Percentiles rank a stretch among this genome's conserved stretches.
These are phyloP conservation scores for Schrenkiella parvula DNA, from an alignment of 345 rosid species.

Conservation along the genomic window DNA sequence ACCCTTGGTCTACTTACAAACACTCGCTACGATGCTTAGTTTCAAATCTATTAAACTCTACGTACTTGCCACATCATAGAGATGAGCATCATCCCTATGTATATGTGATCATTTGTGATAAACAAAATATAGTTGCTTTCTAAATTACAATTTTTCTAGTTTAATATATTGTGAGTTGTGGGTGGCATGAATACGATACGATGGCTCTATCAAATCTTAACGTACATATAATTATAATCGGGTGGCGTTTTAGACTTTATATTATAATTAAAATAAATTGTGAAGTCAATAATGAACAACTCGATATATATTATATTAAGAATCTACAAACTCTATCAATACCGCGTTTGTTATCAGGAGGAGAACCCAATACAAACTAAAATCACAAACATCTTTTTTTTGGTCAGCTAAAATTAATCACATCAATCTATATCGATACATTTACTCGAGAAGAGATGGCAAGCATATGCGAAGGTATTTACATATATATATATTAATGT, in stretches of 20 bases:
- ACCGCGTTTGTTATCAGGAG: background rate
- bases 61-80: conserved; percentile 7
- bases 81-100: background rate
- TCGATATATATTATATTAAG: background rate
- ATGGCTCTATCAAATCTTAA: background rate
- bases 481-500: no score
- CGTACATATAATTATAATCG: background rate
- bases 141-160: background rate
- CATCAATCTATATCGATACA: background rate
- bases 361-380: background rate
- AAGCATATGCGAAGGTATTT: conserved; percentile 17
- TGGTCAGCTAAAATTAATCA: no score
- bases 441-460: conserved; percentile 1
- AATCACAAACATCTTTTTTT: no score
- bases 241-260: background rate
- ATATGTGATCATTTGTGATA: background rate
- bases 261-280: background rate
- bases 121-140: background rate
- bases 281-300: conserved; percentile 1
- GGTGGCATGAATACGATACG: background rate
- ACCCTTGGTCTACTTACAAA: no score
- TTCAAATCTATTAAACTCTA: background rate
- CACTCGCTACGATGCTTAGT: no score
- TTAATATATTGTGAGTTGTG: background rate
- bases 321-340: conserved; percentile 11